A percentile compares a stretch with the other conserved stretches of the same genome.
These are phyloP conservation scores for Cornus kousa DNA, from an alignment of 148 eudicot genomes.

Conservation along the genomic window DNA sequence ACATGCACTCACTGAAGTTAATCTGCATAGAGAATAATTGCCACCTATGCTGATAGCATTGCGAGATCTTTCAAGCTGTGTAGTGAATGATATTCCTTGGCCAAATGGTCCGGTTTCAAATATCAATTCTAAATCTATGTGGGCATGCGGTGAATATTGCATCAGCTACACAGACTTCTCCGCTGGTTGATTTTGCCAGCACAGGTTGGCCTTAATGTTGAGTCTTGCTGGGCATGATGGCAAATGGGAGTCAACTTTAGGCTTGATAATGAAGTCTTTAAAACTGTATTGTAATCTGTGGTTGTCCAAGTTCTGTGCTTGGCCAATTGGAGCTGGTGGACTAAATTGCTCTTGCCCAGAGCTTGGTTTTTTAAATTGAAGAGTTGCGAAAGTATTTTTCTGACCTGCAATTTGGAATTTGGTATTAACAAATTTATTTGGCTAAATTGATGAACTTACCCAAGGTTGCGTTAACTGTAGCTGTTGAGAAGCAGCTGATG, in stretches of 20 bases:
- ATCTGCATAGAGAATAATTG: neutral
- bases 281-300: neutral
- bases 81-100: neutral
- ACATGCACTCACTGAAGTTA: neutral
- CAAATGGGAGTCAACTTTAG: slow-evolving; percentile 6
- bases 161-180: neutral
- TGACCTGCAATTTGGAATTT: neutral
- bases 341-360: neutral
- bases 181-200: neutral
- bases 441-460: neutral
- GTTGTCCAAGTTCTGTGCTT: neutral
- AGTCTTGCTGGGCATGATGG: neutral
- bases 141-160: neutral
- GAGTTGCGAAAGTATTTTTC: neutral
- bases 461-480: neutral
- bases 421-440: neutral
- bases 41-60: neutral
- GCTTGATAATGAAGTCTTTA: neutral
- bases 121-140: neutral
- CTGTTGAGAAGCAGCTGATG: neutral
- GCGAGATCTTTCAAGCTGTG: neutral
- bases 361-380: neutral
- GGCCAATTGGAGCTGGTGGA: slow-evolving; percentile 5
- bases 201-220: neutral
- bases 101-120: neutral